phyloP scores from a whole-genome alignment of 768 basidiomycete genomes.

The Mycena polygramma region DNA sequence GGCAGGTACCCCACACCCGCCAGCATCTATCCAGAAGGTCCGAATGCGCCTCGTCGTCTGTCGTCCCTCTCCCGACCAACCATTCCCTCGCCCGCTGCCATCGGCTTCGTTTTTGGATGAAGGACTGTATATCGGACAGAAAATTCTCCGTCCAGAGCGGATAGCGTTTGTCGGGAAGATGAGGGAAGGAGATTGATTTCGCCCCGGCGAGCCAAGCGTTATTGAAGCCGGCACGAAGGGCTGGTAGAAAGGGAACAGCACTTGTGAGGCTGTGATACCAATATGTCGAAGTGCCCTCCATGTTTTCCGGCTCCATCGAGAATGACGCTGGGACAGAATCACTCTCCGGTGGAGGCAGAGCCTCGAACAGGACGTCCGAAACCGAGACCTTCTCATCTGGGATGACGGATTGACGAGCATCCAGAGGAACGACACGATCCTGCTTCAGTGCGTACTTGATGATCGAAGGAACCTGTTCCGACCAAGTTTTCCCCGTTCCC shows the following conservation, averaged over 20 bases:
- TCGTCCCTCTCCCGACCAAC: background rate
- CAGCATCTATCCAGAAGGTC: background rate
- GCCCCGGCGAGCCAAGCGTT: background rate
- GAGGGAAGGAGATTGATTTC: conserved; percentile 3
- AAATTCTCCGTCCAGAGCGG: conserved; percentile 14
- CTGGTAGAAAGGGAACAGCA: background rate
- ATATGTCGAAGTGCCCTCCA: too few relatives aligned
- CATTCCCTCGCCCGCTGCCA: background rate
- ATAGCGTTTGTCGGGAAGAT: conserved; percentile 10
- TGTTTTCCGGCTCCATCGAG: too few relatives aligned
- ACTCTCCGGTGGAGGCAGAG: too few relatives aligned
- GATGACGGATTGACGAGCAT: too few relatives aligned
- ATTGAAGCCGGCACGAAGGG: background rate
- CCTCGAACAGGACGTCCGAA: too few relatives aligned
- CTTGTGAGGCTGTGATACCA: background rate
- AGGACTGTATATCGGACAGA: background rate
- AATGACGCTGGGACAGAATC: too few relatives aligned
- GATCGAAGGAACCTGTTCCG: too few relatives aligned
- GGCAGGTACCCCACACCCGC: background rate
- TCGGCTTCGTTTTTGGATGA: background rate
- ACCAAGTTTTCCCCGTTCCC: too few relatives aligned
- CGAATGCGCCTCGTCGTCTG: background rate
- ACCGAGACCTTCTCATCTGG: too few relatives aligned
- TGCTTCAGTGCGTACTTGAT: too few relatives aligned
- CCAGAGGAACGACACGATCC: too few relatives aligned